Conservation (phyloP, 345 rosid species). For the Carallia brachiata region DNA sequence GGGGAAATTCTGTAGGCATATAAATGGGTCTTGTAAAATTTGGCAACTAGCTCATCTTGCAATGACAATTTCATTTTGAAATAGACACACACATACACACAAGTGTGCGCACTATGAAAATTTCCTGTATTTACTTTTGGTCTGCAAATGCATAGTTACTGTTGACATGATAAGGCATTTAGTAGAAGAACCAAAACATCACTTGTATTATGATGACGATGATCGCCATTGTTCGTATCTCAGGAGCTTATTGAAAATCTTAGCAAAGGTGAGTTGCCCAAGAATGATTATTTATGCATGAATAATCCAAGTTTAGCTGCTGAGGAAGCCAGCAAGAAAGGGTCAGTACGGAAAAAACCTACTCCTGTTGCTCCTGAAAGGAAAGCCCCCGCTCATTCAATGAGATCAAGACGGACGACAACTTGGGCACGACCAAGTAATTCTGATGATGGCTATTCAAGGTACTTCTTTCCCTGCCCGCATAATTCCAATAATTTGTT, state of each 20-base stretch:
- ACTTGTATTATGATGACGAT: neutral
- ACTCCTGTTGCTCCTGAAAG: conserved; percentile 44
- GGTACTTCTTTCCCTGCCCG: conserved; percentile 29
- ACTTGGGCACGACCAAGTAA: conserved; percentile 65
- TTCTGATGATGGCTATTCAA: conserved; percentile 84
- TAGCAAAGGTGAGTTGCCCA: conserved; percentile 62
- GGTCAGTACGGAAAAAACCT: conserved; percentile 40
- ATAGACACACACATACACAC: no score
- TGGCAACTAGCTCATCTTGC: no score
- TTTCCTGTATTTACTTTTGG: no score
- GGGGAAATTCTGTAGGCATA: no score
- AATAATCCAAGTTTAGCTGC: conserved; percentile 37
- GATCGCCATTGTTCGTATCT: conserved; percentile 15
- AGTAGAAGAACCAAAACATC: neutral
- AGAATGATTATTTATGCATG: conserved; percentile 59
- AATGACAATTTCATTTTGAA: no score
- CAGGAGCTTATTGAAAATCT: conserved; percentile 83
- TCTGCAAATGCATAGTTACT: no score
- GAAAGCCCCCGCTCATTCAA: conserved; percentile 74
- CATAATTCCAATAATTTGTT: no score
- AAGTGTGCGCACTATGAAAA: no score
- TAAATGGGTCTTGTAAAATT: no score
- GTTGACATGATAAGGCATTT: neutral
- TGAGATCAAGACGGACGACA: conserved; percentile 84
- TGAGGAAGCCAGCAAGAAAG: conserved; percentile 28